Percentiles rank a stretch among this genome's conserved stretches.
Evolutionary conservation across 2,329 filamentous ascomycete genomes (phyloP).

Genomic region (Talaromyces sp.): DNA sequence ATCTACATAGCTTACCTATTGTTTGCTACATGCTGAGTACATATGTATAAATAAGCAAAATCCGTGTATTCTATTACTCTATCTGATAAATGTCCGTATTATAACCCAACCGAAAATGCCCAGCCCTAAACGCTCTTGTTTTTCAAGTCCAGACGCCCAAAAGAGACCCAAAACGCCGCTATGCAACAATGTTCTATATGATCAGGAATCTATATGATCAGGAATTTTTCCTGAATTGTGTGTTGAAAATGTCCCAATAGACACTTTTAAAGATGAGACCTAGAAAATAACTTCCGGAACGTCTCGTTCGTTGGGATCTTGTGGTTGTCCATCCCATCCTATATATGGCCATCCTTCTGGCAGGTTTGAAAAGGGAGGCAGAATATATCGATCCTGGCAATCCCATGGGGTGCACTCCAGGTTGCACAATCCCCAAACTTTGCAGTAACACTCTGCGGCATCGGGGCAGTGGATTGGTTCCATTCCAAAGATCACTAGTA

Average conservation of each 20-base stretch:
- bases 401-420: conserved; percentile 34
- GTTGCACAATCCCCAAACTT: conserved; percentile 59
- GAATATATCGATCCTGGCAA: conserved; percentile 54
- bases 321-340: conserved; percentile 46
- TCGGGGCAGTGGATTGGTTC: conserved; percentile 56
- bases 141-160: background rate
- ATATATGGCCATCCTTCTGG: conserved; percentile 58
- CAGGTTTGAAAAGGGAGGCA: conserved; percentile 54
- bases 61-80: background rate
- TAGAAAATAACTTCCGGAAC: conserved; percentile 16
- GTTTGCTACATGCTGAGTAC: background rate
- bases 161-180: background rate
- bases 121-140: background rate
- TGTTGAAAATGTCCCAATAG: background rate
- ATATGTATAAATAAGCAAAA: background rate
- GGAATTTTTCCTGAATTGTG: background rate
- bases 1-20: background rate
- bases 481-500: conserved; percentile 54
- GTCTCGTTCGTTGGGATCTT: conserved; percentile 25
- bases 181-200: conserved; percentile 1
- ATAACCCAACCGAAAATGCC: conserved; percentile 3
- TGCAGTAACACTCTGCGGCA: conserved; percentile 61
- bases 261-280: background rate
- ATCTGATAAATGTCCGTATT: background rate
- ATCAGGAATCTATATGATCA: background rate